Evolutionary conservation across 805 yeast species (phyloP), one percentile per base, ranked within the genome.

Genomic region (Zygotorulaspora danielsina): DNA sequence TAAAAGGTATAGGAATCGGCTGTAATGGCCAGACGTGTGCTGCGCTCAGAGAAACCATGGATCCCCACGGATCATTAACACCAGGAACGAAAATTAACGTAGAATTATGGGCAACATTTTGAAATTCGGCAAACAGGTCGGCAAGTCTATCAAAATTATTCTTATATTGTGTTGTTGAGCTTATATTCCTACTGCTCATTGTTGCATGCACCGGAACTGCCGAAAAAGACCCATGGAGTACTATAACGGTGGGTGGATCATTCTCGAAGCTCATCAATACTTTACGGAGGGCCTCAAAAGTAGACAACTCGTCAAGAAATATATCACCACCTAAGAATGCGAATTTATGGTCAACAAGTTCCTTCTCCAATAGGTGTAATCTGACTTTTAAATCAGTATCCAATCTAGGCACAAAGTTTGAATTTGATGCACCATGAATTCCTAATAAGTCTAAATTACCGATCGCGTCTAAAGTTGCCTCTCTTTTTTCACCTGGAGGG

Each of bases 31-130:
- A 79, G 6, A 72, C 46, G 1, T 75, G 62, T 32, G 71, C 61
- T 0, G 79, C 69, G 3, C 90, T 88, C 35, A 81, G 69, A 1
- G 84, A 72, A 34, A 73, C 74, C 39, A 80, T 69, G 1, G 93
- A 76, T 24, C 80, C 79, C 97, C 97, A 93, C 0, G 96, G 96
- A 63, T 93, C 99, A 50, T 86, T 84, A 29, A 78, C 76, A 1
- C 98, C 97, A 0, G 97, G 97, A 1, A 90, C 67, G 42, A 93
- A 75, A 1, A 87, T 64, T 19, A 93, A 61, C 36, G 81, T 78
- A 19, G 83, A 71, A 21, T 47, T 44, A 15, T 54, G 46, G 2
- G 50, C 51, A 9, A 61, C 33, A 18, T 54, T 43, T 27, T 55
- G 58, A 40, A 67, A 84, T 34, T 72, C 69, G 7, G 80, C 73